A percentile compares a stretch with the other conserved stretches of the same genome.
Evolutionary conservation across 257 asterid species (phyloP).

Genomic region (Solanum verrucosum): DNA sequence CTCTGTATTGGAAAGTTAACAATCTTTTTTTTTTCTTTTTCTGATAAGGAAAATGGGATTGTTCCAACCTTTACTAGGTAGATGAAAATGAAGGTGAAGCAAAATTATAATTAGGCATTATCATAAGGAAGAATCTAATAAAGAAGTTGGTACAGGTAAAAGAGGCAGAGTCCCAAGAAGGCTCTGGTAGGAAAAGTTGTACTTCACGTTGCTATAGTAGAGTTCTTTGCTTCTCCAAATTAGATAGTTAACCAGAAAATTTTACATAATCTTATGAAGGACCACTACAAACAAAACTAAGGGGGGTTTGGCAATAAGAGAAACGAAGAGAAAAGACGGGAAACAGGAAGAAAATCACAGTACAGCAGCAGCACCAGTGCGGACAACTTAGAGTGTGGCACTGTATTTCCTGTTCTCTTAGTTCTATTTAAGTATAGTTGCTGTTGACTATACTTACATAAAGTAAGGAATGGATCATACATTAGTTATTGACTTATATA

Average conservation of each 20-base stretch:
- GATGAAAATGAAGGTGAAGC: background rate
- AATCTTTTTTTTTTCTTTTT: background rate
- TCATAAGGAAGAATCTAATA: background rate
- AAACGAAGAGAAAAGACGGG: background rate
- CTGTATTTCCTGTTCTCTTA: background rate
- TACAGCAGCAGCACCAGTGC: background rate
- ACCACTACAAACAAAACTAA: background rate
- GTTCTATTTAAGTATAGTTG: background rate
- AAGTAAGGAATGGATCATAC: background rate
- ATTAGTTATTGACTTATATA: background rate
- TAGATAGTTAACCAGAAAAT: background rate
- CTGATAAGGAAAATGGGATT: background rate
- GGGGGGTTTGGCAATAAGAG: background rate
- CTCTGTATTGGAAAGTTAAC: background rate
- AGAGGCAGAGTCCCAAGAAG: background rate
- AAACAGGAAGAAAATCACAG: background rate
- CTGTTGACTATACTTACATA: background rate
- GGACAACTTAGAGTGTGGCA: background rate
- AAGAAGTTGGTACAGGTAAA: background rate
- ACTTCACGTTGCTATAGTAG: background rate
- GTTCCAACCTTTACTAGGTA: background rate
- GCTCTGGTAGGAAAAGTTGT: background rate
- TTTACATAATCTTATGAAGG: background rate
- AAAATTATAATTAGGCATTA: background rate
- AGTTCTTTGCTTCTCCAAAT: background rate